These are phyloP conservation scores for Phytophthora pinifolia DNA, from an alignment of 352 stramenopile genomes.

Conservation along the genomic window DNA sequence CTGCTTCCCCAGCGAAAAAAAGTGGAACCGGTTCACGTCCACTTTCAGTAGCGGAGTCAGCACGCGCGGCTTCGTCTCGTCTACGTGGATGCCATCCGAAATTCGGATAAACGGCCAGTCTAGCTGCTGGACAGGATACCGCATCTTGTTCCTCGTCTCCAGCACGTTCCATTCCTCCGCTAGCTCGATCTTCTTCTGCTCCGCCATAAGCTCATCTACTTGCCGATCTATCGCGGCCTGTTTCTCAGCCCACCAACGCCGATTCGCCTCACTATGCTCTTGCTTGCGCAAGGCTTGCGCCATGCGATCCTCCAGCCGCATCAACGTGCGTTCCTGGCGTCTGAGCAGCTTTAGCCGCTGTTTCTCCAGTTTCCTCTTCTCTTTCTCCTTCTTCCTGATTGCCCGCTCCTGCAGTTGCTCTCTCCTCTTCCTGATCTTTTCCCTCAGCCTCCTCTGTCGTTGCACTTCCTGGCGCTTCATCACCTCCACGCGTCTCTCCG, in stretches of 20 bases:
- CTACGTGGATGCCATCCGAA: neutral
- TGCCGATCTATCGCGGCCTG: neutral
- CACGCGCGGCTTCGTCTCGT: conserved; percentile 6
- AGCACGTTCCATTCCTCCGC: conserved; percentile 2
- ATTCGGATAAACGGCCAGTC: conserved; percentile 25
- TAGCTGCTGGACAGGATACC: conserved; percentile 16
- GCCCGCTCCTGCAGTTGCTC: neutral
- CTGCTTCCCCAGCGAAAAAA: conserved; percentile 51
- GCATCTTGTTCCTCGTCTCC: neutral
- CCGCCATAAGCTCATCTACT: neutral
- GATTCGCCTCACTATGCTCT: conserved; percentile 2
- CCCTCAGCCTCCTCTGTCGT: conserved; percentile 5
- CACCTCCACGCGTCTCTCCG: conserved; percentile 2
- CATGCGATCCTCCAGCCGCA: conserved; percentile 15
- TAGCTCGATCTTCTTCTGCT: conserved; percentile 1
- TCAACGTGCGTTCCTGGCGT: conserved; percentile 14
- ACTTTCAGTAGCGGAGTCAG: conserved; percentile 32
- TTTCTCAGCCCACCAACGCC: neutral
- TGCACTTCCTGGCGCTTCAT: neutral
- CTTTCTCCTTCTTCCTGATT: neutral
- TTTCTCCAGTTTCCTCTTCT: conserved; percentile 13
- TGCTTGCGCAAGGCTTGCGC: conserved; percentile 5
- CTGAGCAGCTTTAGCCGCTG: conserved; percentile 1
- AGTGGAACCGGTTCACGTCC: conserved; percentile 46
- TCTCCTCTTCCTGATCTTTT: conserved; percentile 4